A percentile compares a stretch with the other conserved stretches of the same genome.
Evolutionary conservation across 2,329 filamentous ascomycete species (phyloP).

Genomic region (Clonostachys sp.): DNA sequence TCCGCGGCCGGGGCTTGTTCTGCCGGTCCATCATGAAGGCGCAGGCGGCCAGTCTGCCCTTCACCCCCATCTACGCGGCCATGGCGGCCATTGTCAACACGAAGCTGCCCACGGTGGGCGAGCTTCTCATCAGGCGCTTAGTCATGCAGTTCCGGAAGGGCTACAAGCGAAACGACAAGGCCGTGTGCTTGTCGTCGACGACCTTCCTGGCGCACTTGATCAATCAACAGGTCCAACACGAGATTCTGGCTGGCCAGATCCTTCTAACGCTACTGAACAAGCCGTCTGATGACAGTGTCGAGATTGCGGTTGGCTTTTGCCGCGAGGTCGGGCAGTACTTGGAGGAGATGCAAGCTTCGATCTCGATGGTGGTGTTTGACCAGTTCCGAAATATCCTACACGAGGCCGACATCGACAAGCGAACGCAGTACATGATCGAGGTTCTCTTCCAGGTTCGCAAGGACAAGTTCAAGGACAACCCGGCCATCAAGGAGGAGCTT

Average conservation of each 20-base stretch:
- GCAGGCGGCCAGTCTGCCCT: conserved; percentile 90
- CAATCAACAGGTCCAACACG: conserved; percentile 93
- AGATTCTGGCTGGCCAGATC: conserved; percentile 90
- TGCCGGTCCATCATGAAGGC: conserved; percentile 98
- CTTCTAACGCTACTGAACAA: conserved; percentile 88
- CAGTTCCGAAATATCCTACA: conserved; percentile 94
- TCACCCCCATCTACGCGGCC: conserved; percentile 92
- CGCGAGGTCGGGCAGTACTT: conserved; percentile 90
- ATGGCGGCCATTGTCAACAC: conserved; percentile 98
- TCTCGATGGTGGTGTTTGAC: conserved; percentile 88
- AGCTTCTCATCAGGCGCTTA: conserved; percentile 79
- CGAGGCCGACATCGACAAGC: conserved; percentile 94
- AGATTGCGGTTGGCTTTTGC: conserved; percentile 92
- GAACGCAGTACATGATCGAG: conserved; percentile 99
- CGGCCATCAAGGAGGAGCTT: conserved; percentile 83
- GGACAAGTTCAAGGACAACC: conserved; percentile 95
- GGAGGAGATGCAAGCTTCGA: conserved; percentile 89
- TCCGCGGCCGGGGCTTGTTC: conserved; percentile 87
- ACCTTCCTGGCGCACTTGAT: conserved; percentile 94
- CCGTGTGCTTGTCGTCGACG: conserved; percentile 86
- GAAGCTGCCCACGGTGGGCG: conserved; percentile 90
- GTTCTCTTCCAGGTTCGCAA: conserved; percentile 95
- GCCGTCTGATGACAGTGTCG: conserved; percentile 94
- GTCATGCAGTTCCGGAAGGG: conserved; percentile 93
- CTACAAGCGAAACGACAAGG: conserved; percentile 95